These are phyloP conservation scores for Moesziomyces antarcticus DNA, from an alignment of 1,284 basidiomycete species.

Conservation along the genomic window DNA sequence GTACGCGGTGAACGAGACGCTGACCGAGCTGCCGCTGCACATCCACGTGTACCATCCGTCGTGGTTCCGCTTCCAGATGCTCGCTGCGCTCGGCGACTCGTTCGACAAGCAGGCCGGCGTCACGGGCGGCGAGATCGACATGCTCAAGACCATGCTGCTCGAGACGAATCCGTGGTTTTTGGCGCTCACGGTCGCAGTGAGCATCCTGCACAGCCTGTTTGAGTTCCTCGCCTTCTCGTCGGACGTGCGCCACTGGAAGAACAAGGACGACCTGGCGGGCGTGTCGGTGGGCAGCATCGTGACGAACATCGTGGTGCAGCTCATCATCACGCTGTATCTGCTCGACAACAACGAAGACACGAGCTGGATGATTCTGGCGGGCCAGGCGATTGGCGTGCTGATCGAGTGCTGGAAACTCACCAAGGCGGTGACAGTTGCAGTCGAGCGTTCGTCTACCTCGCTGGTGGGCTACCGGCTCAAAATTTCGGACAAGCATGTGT, in stretches of 20 bases:
- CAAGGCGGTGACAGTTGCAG: constrained; percentile 80
- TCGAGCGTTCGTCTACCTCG: constrained; percentile 74
- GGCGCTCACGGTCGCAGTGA: constrained; percentile 78
- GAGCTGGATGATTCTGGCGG: constrained; percentile 91
- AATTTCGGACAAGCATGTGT: constrained; percentile 89
- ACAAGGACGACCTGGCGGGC: constrained; percentile 77
- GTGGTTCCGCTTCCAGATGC: constrained; percentile 67
- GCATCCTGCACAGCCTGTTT: constrained; percentile 84
- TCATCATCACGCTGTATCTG: constrained; percentile 89
- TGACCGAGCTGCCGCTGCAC: constrained; percentile 75
- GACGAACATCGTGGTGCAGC: constrained; percentile 86
- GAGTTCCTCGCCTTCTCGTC: constrained; percentile 68
- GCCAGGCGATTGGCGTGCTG: constrained; percentile 79
- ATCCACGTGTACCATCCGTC: constrained; percentile 82
- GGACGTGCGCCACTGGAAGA: constrained; percentile 93
- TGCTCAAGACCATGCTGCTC: constrained; percentile 55
- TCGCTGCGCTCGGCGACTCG: constrained; percentile 69
- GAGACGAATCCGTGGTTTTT: constrained; percentile 94
- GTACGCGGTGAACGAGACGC: constrained; percentile 67
- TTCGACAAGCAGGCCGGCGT: constrained; percentile 77
- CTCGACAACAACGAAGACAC: constrained; percentile 95
- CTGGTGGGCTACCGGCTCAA: constrained; percentile 77
- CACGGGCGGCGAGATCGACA: constrained; percentile 76
- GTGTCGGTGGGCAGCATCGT: constrained; percentile 75
- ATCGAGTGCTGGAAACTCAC: constrained; percentile 95